Conservation (phyloP, 345 rosid genomes). For the Physaria fendleri region DNA sequence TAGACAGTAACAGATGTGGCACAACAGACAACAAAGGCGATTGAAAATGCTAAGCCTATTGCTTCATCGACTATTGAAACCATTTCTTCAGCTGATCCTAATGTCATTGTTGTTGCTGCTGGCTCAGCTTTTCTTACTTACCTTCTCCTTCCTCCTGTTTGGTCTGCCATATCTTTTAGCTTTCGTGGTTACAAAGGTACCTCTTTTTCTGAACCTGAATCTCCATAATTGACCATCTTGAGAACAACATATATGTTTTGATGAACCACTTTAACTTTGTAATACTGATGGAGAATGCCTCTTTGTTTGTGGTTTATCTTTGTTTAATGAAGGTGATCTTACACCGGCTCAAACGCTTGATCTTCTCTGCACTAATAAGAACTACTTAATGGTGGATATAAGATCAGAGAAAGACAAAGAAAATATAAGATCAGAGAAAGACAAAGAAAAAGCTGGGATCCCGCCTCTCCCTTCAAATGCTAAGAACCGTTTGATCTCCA, state of each 20-base stretch:
- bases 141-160: slow-evolving; percentile 74
- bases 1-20: slow-evolving; percentile 85
- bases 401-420: no score
- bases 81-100: slow-evolving; percentile 68
- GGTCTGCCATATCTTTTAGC: slow-evolving; percentile 57
- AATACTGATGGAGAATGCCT: no score
- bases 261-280: no score
- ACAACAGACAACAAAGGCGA: slow-evolving; percentile 53
- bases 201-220: not conserved
- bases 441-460: slow-evolving; percentile 73
- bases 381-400: slow-evolving; percentile 67
- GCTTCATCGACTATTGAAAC: slow-evolving; percentile 80
- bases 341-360: slow-evolving; percentile 89
- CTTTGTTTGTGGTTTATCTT: no score
- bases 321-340: slow-evolving; percentile 54
- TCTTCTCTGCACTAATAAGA: slow-evolving; percentile 41
- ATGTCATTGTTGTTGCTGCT: slow-evolving; percentile 57
- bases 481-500: slow-evolving; percentile 63
- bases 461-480: slow-evolving; percentile 94
- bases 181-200: slow-evolving; percentile 93
- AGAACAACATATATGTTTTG: not conserved
- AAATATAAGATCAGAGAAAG: no score
- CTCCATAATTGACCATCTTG: not conserved
- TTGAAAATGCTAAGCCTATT: slow-evolving; percentile 70
- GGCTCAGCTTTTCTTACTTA: slow-evolving; percentile 61